Evolutionary conservation across 768 basidiomycete species (phyloP).

Genomic region (Trametes maxima): DNA sequence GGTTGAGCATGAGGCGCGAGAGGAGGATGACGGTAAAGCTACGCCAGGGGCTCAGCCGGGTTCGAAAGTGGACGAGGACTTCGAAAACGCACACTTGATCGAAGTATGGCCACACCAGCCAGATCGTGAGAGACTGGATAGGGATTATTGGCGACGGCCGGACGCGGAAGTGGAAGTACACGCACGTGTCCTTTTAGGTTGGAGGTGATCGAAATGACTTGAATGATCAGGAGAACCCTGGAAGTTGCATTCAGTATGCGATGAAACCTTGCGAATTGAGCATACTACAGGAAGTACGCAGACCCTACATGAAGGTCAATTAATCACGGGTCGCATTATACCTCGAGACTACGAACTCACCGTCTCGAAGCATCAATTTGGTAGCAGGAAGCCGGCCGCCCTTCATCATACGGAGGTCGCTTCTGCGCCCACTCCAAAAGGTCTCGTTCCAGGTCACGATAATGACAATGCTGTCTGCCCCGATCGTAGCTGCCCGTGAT

Average conservation of each 20-base stretch:
- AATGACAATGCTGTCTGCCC: conserved; percentile 8
- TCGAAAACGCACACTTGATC: background rate
- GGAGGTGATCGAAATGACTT: too few species aligned
- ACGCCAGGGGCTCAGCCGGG: too few species aligned
- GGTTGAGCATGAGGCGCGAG: conserved; percentile 5
- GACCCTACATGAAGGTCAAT: too few species aligned
- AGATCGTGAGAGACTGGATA: background rate
- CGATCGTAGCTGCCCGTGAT: background rate
- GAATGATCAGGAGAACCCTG: too few species aligned
- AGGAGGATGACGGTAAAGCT: conserved; percentile 1
- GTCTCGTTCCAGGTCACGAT: conserved; percentile 19
- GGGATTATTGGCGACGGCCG: background rate
- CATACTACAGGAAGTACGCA: too few species aligned
- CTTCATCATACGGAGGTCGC: background rate
- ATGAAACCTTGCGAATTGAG: too few species aligned
- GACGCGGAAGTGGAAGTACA: background rate
- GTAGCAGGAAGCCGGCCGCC: conserved; percentile 6
- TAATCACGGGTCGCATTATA: too few species aligned
- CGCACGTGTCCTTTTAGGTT: background rate
- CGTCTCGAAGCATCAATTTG: conserved; percentile 1
- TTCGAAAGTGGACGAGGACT: background rate
- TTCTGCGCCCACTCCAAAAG: background rate
- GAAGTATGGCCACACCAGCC: conserved; percentile 2
- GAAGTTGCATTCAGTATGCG: too few species aligned
- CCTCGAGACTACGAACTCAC: too few species aligned